A percentile compares a stretch with the other conserved stretches of the same genome.
phyloP scores from a whole-genome alignment of 345 rosid species.

The Cardamine occulta region DNA sequence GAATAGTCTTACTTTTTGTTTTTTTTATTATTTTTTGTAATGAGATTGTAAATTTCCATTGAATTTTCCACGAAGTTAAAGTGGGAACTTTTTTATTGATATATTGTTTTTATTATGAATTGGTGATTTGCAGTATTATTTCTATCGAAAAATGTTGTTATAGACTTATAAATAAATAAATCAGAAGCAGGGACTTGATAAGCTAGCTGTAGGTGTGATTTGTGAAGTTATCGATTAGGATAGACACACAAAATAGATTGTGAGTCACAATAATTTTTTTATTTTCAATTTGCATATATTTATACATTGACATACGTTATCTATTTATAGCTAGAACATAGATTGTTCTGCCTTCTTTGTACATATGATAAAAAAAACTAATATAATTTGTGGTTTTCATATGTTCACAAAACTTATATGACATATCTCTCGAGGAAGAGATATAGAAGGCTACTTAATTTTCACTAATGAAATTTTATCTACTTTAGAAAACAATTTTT shows the following conservation, averaged over 20 bases:
- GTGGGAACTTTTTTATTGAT: neutral
- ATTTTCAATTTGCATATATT: conserved; percentile 3
- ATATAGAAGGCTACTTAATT: neutral
- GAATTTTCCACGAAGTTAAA: conserved; percentile 17
- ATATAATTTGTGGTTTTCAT: conserved; percentile 17
- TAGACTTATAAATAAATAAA: neutral
- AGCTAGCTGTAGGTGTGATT: conserved; percentile 23
- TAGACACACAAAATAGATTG: conserved; percentile 38
- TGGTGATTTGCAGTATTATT: conserved; percentile 6
- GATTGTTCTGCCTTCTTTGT: conserved; percentile 22
- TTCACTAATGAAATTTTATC: neutral
- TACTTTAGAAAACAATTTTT: neutral
- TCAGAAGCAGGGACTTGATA: conserved; percentile 2
- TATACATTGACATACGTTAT: neutral
- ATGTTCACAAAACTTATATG: neutral
- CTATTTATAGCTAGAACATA: conserved; percentile 15
- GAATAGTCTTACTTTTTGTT: neutral
- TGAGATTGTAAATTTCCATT: conserved; percentile 11
- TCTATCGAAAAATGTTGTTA: conserved; percentile 21
- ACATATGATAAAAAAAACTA: neutral
- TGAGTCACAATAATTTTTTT: conserved; percentile 2
- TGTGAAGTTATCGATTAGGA: conserved; percentile 43
- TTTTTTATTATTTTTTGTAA: neutral
- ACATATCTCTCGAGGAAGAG: neutral
- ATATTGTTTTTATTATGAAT: neutral